A percentile compares a stretch with the other conserved stretches of the same genome.
phyloP scores from a whole-genome alignment of 768 basidiomycete species.

The Cystobasidium onofrii region DNA sequence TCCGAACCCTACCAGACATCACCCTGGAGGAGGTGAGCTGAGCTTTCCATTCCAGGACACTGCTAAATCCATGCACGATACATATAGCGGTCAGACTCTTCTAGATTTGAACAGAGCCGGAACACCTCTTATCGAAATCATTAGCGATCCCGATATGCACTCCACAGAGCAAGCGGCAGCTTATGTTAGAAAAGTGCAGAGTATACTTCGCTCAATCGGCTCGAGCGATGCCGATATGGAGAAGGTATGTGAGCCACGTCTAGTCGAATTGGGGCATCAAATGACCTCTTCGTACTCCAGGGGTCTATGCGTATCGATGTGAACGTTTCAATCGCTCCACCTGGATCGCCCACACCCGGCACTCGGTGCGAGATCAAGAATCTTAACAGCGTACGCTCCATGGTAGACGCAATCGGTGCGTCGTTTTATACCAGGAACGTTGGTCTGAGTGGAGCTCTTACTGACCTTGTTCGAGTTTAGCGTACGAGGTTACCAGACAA shows the following conservation, averaged over 20 bases:
- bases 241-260: slow-evolving; percentile 52
- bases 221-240: slow-evolving; percentile 97
- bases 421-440: slow-evolving; percentile 4
- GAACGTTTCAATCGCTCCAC: slow-evolving; percentile 82
- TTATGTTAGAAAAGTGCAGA: slow-evolving; percentile 75
- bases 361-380: slow-evolving; percentile 96
- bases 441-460: neutral
- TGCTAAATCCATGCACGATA: slow-evolving; percentile 62
- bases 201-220: slow-evolving; percentile 68
- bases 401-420: slow-evolving; percentile 73
- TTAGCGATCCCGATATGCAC: slow-evolving; percentile 86
- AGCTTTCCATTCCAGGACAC: slow-evolving; percentile 60
- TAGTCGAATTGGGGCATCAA: no score
- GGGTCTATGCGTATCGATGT: slow-evolving; percentile 92
- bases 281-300: no score
- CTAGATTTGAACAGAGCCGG: slow-evolving; percentile 91
- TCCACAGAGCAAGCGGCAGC: slow-evolving; percentile 82
- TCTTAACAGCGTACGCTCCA: slow-evolving; percentile 78
- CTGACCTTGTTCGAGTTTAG: slow-evolving; percentile 48
- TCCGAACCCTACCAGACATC: no score
- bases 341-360: slow-evolving; percentile 49
- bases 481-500: slow-evolving; percentile 73
- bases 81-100: slow-evolving; percentile 49
- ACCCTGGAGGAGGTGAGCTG: slow-evolving; percentile 36
- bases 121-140: slow-evolving; percentile 84